Conservation (phyloP, 2,329 filamentous ascomycete species). For the Mycosphaerella arachidis region DNA sequence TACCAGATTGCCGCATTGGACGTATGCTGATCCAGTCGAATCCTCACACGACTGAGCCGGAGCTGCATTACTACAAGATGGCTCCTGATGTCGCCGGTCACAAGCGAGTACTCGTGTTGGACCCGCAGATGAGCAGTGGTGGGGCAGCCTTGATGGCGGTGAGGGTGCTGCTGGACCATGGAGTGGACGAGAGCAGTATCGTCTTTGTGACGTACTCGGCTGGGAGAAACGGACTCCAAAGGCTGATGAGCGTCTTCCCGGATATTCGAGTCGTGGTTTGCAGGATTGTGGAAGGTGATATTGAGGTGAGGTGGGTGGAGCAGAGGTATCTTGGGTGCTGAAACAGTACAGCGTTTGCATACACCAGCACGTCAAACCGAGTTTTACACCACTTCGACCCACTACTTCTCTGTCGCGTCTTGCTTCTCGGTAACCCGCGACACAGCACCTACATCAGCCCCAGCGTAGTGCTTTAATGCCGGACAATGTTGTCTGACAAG, state of each 20-base stretch:
- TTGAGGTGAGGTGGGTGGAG: constrained; percentile 86
- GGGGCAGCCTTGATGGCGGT: constrained; percentile 88
- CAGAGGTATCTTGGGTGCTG: constrained; percentile 84
- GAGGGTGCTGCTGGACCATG: constrained; percentile 90
- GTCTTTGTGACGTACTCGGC: constrained; percentile 92
- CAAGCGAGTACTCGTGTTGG: constrained; percentile 77
- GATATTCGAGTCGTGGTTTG: constrained; percentile 82
- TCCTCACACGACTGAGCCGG: constrained; percentile 77
- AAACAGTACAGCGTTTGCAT: not conserved
- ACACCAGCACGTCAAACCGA: not conserved
- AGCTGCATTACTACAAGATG: constrained; percentile 83
- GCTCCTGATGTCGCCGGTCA: constrained; percentile 68
- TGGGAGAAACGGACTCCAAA: constrained; percentile 75
- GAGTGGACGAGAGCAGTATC: constrained; percentile 76
- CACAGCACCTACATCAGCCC: too few relatives aligned
- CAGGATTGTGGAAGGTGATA: constrained; percentile 67
- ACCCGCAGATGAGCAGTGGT: constrained; percentile 91
- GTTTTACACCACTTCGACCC: not conserved
- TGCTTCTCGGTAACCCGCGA: not conserved
- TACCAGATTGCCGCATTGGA: constrained; percentile 87
- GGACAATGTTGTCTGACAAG: too few relatives aligned
- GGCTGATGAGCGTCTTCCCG: constrained; percentile 84
- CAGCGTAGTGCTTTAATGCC: too few relatives aligned
- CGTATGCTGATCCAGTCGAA: constrained; percentile 84
- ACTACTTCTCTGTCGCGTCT: not conserved